These are phyloP conservation scores for Pseudocercospora fuligena DNA, from an alignment of 2,329 filamentous ascomycete genomes.

Conservation along the genomic window DNA sequence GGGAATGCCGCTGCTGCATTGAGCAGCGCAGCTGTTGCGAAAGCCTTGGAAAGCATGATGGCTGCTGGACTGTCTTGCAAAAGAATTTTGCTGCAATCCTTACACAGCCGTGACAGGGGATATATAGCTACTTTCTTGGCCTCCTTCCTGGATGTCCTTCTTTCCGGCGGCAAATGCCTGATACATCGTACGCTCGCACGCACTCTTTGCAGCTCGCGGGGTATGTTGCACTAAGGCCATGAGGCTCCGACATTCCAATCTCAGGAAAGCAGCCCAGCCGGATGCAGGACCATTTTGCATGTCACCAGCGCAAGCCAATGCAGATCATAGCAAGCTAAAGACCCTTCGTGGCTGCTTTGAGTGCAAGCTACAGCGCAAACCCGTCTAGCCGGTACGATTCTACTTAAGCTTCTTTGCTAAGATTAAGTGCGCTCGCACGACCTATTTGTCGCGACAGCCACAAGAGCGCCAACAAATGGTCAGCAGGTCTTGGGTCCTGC, in stretches of 20 bases:
- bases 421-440: conserved; percentile 11
- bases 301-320: not conserved
- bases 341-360: conserved; percentile 1
- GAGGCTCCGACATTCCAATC: not conserved
- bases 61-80: not conserved
- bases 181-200: not conserved
- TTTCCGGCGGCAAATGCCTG: conserved; percentile 1
- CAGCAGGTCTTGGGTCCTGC: not conserved
- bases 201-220: not conserved
- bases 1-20: conserved; percentile 30
- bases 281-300: not conserved
- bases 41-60: conserved; percentile 13
- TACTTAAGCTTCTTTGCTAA: conserved; percentile 20
- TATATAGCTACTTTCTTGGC: not conserved
- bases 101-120: not conserved
- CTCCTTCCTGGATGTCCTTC: conserved; percentile 7
- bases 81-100: not conserved
- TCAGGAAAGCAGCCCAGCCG: not conserved
- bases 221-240: conserved; percentile 1
- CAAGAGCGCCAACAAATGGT: not conserved
- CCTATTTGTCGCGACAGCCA: not conserved
- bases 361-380: not conserved
- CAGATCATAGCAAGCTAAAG: not conserved
- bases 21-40: conserved; percentile 25
- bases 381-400: not conserved